A percentile compares a stretch with the other conserved stretches of the same genome.
phyloP scores from a whole-genome alignment of 257 asterid species.

The Eustoma russellianum region DNA sequence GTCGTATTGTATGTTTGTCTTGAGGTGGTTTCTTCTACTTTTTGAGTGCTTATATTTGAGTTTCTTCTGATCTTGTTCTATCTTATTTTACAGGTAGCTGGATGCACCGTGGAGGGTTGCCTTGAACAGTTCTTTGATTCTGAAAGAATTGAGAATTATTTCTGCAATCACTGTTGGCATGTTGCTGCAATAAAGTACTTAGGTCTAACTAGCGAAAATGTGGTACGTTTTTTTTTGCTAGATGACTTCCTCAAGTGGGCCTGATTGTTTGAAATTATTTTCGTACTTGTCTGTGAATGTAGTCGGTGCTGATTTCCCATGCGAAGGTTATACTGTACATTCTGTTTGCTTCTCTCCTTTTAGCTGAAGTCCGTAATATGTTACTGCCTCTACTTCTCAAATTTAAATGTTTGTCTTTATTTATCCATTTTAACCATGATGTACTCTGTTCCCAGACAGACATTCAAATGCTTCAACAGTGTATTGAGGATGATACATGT shows the following conservation, averaged over 20 bases:
- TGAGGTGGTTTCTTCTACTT: background rate
- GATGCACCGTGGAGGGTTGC: constrained; percentile 72
- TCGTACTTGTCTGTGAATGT: too few species aligned
- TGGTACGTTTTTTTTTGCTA: constrained; percentile 34
- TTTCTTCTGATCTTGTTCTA: constrained; percentile 13
- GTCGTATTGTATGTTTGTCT: constrained; percentile 49
- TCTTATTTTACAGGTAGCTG: constrained; percentile 35
- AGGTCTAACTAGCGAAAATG: constrained; percentile 29
- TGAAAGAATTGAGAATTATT: constrained; percentile 62
- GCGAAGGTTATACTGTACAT: too few species aligned
- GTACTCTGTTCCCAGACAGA: too few species aligned
- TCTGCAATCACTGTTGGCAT: constrained; percentile 94
- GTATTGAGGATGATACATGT: constrained; percentile 60
- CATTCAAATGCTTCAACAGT: too few species aligned
- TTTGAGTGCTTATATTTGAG: background rate
- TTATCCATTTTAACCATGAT: too few species aligned
- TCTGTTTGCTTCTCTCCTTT: too few species aligned
- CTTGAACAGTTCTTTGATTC: constrained; percentile 54
- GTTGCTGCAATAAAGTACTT: constrained; percentile 55
- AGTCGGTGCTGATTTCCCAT: too few species aligned
- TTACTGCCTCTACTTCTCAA: background rate
- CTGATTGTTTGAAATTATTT: too few species aligned
- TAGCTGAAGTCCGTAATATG: background rate
- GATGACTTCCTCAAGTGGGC: too few species aligned
- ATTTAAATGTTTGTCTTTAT: too few species aligned